Evolutionary conservation across 2,329 filamentous ascomycete genomes (phyloP).

Genomic region (Drechslera avenae): DNA sequence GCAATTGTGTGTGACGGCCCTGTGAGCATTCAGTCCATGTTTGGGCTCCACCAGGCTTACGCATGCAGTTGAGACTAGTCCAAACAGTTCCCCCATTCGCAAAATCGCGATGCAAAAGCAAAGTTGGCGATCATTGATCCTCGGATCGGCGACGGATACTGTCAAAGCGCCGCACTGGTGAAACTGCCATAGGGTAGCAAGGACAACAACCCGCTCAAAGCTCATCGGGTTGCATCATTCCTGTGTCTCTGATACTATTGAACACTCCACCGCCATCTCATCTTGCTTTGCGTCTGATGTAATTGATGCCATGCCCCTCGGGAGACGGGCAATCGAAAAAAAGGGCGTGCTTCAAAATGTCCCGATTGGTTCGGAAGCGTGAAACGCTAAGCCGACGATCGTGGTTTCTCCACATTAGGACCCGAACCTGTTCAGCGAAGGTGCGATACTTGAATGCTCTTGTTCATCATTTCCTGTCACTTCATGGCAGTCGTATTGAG

Average conservation of each 20-base stretch:
- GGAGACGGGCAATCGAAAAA: background rate
- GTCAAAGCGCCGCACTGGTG: slow-evolving; percentile 3
- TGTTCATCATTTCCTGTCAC: no score
- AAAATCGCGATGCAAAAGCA: slow-evolving; percentile 3
- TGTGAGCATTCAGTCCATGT: background rate
- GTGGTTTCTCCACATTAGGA: background rate
- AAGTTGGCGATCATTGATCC: slow-evolving; percentile 3
- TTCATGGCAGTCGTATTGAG: background rate
- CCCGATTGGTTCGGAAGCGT: background rate
- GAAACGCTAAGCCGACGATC: background rate
- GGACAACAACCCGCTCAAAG: background rate
- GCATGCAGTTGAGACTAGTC: background rate
- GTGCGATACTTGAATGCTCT: no score
- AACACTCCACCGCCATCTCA: background rate
- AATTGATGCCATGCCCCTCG: background rate
- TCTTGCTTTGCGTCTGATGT: background rate
- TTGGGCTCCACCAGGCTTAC: background rate
- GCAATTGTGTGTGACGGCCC: slow-evolving; percentile 2
- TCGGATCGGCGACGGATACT: background rate
- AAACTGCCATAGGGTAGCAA: background rate
- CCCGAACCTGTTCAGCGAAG: background rate
- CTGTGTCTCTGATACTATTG: background rate
- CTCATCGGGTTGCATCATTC: background rate
- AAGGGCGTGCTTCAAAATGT: slow-evolving; percentile 1
- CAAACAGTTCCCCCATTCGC: background rate